Evolutionary conservation across 2,329 filamentous ascomycete genomes (phyloP), one percentile per base, ranked within the genome.

Genomic region (Diplodia sapinea): DNA sequence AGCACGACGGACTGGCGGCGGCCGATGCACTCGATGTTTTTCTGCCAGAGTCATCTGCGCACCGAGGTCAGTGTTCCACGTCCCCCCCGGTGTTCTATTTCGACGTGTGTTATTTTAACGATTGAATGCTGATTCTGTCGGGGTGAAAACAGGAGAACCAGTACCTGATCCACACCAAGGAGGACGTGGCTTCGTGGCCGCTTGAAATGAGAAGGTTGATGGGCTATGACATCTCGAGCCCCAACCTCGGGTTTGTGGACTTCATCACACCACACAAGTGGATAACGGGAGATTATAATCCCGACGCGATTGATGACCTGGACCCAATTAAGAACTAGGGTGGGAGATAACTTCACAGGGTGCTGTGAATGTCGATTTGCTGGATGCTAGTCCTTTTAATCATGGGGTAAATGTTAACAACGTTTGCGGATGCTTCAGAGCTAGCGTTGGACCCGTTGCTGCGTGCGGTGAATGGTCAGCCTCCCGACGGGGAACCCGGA

Each of bases 1-100:
- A 70, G 66, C 23, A 75, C 73, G 11, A 54, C 51, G 67, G 68
- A 64, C 26, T 59, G 63, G 71, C 67, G 57, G 8, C 29, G 65
- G 49, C 64, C 65, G 26, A 64, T 69, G 65, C 68, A 69, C 29
- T 36, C 54, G 7, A 23, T 69, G 29, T 69, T 69, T n/a, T 68
- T 62, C 68, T 63, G 49, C 20, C 65, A 51, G 38, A 57, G 55
- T 11, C 59, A 43, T 7, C 43, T 56, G 43, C 54, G 67, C 51
- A 54, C 23, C 11, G 64, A 66, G 57, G 57, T 62, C 15, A 47
- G 36, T 59, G 29, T 40, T 61, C 15, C 33, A 26, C 50, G 5
- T 7, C 23, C 8, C 8, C 31, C 8, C 31, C 31, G 31, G 31
- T 8, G 31, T 31, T 33, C 3, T 33, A 9, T 7, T 33, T 33